These are phyloP conservation scores for Phialophora tarda DNA, from an alignment of 2,329 filamentous ascomycete species.

Conservation along the genomic window DNA sequence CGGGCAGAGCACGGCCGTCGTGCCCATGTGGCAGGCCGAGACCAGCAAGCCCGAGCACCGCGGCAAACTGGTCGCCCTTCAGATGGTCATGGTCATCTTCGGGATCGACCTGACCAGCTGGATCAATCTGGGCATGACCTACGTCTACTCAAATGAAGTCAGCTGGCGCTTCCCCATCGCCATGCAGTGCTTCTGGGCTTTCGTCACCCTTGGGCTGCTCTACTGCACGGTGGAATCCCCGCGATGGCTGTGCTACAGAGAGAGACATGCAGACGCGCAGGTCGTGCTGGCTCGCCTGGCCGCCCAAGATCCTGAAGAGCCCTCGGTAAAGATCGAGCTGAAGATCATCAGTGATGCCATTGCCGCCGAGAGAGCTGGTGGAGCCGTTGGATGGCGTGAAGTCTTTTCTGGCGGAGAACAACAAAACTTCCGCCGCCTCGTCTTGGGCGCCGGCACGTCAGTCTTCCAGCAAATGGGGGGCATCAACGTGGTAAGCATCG, in stretches of 20 bases:
- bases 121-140: constrained; percentile 26
- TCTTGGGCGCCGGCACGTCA: constrained; percentile 49
- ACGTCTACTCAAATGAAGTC: constrained; percentile 48
- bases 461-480: constrained; percentile 58
- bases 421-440: constrained; percentile 50
- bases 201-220: constrained; percentile 51
- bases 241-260: constrained; percentile 45
- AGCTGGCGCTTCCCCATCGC: constrained; percentile 63
- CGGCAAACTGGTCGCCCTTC: constrained; percentile 47
- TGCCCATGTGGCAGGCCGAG: constrained; percentile 53
- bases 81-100: constrained; percentile 28
- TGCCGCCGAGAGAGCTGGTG: constrained; percentile 8
- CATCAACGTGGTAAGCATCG: constrained; percentile 58
- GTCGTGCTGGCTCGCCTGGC: background rate
- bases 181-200: constrained; percentile 58
- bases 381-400: constrained; percentile 9
- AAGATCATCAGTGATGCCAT: constrained; percentile 18
- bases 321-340: constrained; percentile 13
- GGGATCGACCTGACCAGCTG: constrained; percentile 28
- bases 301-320: background rate
- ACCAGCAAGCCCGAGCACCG: constrained; percentile 51
- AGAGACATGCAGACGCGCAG: constrained; percentile 9
- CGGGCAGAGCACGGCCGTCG: constrained; percentile 44
- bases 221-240: constrained; percentile 50
- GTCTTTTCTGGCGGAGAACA: constrained; percentile 44